A percentile compares a stretch with the other conserved stretches of the same genome.
Evolutionary conservation across 768 basidiomycete genomes (phyloP).

Genomic region (Imleria badia): DNA sequence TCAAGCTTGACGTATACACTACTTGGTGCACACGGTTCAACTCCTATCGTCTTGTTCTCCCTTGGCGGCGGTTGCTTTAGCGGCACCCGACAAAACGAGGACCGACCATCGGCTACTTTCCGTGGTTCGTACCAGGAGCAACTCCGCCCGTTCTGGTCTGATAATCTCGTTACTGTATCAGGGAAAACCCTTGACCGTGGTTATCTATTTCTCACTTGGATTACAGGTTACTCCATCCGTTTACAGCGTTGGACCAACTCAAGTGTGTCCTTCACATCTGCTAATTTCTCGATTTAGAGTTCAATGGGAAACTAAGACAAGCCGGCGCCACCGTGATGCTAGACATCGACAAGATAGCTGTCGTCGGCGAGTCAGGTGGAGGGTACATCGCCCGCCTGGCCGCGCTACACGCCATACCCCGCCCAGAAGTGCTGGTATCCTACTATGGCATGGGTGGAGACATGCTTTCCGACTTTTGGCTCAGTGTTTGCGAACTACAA

Average conservation of each 20-base stretch:
- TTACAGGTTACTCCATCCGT: conserved; percentile 1
- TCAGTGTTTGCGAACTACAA: background rate
- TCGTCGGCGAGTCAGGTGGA: conserved; percentile 2
- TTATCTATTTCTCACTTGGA: background rate
- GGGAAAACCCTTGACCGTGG: background rate
- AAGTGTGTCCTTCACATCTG: background rate
- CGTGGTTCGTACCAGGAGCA: background rate
- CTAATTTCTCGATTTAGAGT: background rate
- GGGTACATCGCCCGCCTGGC: background rate
- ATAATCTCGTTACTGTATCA: background rate
- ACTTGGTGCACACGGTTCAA: background rate
- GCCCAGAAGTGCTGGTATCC: conserved; percentile 1
- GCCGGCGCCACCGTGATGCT: background rate
- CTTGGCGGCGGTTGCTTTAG: conserved; percentile 3
- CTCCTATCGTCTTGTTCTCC: background rate
- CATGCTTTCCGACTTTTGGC: conserved; percentile 2
- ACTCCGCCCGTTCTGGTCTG: background rate
- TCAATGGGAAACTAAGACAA: background rate
- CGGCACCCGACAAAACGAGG: background rate
- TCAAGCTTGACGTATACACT: background rate
- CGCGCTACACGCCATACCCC: background rate
- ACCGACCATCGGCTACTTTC: background rate
- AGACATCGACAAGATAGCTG: background rate
- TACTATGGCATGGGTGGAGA: conserved; percentile 5
- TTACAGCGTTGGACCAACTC: conserved; percentile 1